Conservation (phyloP, 805 yeast genomes). For the Yamadazyma sp. region DNA sequence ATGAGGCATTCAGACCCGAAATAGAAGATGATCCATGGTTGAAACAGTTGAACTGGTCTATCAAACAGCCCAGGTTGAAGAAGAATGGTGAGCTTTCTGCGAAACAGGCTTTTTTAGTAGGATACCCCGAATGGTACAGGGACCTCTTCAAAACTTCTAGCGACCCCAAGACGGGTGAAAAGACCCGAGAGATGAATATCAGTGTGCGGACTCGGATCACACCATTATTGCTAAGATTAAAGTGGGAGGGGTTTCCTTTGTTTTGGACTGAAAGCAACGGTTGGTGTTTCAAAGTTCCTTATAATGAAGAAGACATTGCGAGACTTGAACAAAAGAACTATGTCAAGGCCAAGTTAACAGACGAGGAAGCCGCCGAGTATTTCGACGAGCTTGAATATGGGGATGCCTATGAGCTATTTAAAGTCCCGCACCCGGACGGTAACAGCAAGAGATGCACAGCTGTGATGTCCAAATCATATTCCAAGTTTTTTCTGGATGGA, state of each 20-base stretch:
- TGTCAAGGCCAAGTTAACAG: constrained; percentile 26
- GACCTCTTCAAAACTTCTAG: constrained; percentile 42
- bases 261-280: constrained; percentile 79
- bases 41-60: constrained; percentile 84
- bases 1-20: constrained; percentile 25
- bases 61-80: constrained; percentile 56
- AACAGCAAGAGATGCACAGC: constrained; percentile 68
- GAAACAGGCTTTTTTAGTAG: constrained; percentile 75
- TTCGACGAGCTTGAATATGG: constrained; percentile 21
- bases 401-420: constrained; percentile 48
- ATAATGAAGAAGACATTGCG: constrained; percentile 27
- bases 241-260: constrained; percentile 85
- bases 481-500: constrained; percentile 71
- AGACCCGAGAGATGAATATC: constrained; percentile 48
- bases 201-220: constrained; percentile 74
- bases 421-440: constrained; percentile 89
- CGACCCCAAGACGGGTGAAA: constrained; percentile 25
- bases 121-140: constrained; percentile 92
- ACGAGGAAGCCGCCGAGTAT: constrained; percentile 28
- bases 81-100: constrained; percentile 70
- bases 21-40: constrained; percentile 80
- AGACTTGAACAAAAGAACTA: constrained; percentile 41
- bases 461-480: constrained; percentile 74
- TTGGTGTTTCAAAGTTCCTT: constrained; percentile 80
- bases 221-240: constrained; percentile 70